These are phyloP conservation scores for Artomyces pyxidatus DNA, from an alignment of 768 basidiomycete species.

Conservation along the genomic window DNA sequence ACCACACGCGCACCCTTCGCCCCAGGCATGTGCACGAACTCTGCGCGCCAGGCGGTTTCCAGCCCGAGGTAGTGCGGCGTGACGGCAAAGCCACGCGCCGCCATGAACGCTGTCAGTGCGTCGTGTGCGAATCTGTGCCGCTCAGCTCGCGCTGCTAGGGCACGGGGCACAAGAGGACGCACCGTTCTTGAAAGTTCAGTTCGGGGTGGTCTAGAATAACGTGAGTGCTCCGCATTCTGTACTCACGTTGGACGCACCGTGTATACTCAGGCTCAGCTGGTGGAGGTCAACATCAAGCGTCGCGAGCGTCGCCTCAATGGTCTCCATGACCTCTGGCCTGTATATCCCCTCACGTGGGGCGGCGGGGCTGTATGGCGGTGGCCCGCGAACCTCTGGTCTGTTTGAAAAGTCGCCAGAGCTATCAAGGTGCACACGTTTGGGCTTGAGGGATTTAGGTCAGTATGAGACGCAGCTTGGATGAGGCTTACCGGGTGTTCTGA, in stretches of 20 bases:
- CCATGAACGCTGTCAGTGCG: slow-evolving; percentile 58
- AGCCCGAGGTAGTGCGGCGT: slow-evolving; percentile 64
- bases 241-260: slow-evolving; percentile 36
- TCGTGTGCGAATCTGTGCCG: slow-evolving; percentile 61
- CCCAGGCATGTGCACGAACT: slow-evolving; percentile 53
- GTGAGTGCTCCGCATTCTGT: background rate
- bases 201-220: slow-evolving; percentile 50
- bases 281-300: slow-evolving; percentile 45
- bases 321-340: slow-evolving; percentile 34
- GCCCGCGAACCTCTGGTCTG: slow-evolving; percentile 3
- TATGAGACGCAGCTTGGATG: background rate
- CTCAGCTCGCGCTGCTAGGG: background rate
- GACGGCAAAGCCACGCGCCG: slow-evolving; percentile 57
- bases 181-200: slow-evolving; percentile 59
- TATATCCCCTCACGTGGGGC: slow-evolving; percentile 4
- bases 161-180: slow-evolving; percentile 16
- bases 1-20: slow-evolving; percentile 54
- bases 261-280: slow-evolving; percentile 60
- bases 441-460: slow-evolving; percentile 1
- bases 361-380: slow-evolving; percentile 19
- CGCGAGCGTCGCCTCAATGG: slow-evolving; percentile 49
- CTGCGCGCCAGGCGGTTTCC: slow-evolving; percentile 72
- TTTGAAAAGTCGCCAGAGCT: slow-evolving; percentile 14
- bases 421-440: slow-evolving; percentile 11
- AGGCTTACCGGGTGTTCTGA: background rate